Base-by-base conservation (phyloP, 805 yeast genomes). In the Candida michaelii region DNA sequence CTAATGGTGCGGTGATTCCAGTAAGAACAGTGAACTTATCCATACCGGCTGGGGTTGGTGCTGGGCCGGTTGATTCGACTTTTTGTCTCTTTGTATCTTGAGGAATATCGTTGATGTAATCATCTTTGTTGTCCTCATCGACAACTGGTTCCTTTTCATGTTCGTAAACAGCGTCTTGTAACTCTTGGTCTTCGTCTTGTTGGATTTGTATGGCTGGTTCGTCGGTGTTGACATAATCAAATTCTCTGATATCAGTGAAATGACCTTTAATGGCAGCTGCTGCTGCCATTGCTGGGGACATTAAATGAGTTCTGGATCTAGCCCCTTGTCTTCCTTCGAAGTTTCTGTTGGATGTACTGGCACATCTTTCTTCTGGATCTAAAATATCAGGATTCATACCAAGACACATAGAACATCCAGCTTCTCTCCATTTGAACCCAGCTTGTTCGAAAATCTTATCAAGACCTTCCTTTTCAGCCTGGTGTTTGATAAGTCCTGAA, bases 241-340 rank as follows among this genome's bases (percentile, higher is more conserved):
- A 87, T 43, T 87, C 84, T 69, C 99, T 83, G 55, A 90, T 90
- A 62, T 93, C 99, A 35, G 86, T 77, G 57, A 93, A 83, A 59
- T 83, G 89, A 53, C 99, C 99, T 43, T 77, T 78, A 53, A 93
- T 83, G 56, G 90, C 97, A 14, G 99, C 98, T 15, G 98, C 97
- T 24, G 99, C 99, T 36, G 99, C 99, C 99, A 93, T 93, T 16
- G 96, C 96, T 30, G 99, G 99, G 11, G 97, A 88, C 96, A 91
- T 89, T 62, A 93, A 78, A 64, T 93, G 99, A 14, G 99, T 93
- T 73, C 99, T 82, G 13, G 97, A 89, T 47, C 71, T 72, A 40
- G 97, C 96, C 71, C 99, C 99, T 76, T 93, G 99, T 70, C 99
- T 90, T 57, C 99, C 99, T 68, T 91, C 97, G 62, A 93, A 93